Conservation (phyloP, 805 yeast species). For the Brettanomyces bruxellensis region DNA sequence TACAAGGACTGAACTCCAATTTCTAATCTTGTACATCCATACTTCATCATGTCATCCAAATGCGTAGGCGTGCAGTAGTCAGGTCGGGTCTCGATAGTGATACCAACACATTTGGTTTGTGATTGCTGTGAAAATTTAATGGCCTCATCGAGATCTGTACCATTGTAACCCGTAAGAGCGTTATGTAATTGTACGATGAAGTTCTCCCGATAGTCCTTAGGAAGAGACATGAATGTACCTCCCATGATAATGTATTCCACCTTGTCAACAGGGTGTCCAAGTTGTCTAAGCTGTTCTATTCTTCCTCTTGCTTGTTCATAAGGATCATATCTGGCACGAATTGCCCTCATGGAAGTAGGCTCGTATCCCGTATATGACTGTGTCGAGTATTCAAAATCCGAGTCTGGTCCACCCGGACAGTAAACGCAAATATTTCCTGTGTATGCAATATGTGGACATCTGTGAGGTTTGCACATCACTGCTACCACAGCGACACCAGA, state of each 20-base stretch:
- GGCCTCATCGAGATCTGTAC: conserved; percentile 83
- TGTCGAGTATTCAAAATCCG: conserved; percentile 95
- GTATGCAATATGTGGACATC: conserved; percentile 98
- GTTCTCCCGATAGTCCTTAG: conserved; percentile 79
- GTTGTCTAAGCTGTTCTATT: conserved; percentile 86
- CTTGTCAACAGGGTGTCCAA: conserved; percentile 94
- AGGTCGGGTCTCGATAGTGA: conserved; percentile 96
- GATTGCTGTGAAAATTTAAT: conserved; percentile 87
- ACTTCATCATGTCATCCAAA: conserved; percentile 87
- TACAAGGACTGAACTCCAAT: conserved; percentile 96
- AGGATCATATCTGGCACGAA: conserved; percentile 95
- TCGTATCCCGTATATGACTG: conserved; percentile 98
- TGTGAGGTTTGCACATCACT: conserved; percentile 97
- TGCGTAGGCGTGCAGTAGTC: conserved; percentile 97
- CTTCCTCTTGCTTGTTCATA: conserved; percentile 98
- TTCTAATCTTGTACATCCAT: conserved; percentile 95
- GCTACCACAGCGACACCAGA: conserved; percentile 99
- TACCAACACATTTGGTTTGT: conserved; percentile 94
- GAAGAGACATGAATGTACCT: conserved; percentile 95
- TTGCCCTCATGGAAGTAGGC: conserved; percentile 99
- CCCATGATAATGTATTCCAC: conserved; percentile 99
- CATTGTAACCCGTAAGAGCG: conserved; percentile 88
- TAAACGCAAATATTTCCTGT: conserved; percentile 98
- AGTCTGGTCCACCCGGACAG: conserved; percentile 99
- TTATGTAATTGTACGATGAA: conserved; percentile 88